Evolutionary conservation across 2,329 filamentous ascomycete species (phyloP).

Genomic region (Paracamarosporium sp.): DNA sequence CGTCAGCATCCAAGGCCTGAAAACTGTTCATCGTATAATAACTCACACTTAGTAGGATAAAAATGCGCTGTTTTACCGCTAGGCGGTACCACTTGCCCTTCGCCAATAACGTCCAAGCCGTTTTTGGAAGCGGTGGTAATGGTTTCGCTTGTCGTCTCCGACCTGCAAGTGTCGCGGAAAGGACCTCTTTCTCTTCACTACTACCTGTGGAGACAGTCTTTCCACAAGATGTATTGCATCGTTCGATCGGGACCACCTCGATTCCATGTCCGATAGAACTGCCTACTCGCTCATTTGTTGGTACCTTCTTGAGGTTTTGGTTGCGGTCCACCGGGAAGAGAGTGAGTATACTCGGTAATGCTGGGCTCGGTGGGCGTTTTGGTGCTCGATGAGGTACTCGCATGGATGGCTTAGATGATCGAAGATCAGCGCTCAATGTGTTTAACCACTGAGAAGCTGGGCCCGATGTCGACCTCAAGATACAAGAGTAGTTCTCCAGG

Average conservation of each 20-base stretch:
- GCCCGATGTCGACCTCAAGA: not conserved
- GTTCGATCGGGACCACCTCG: conserved; percentile 39
- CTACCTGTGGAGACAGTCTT: conserved; percentile 34
- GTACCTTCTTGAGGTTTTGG: conserved; percentile 7
- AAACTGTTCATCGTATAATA: conserved; percentile 25
- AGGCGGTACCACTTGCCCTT: conserved; percentile 26
- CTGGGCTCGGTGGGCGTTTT: conserved; percentile 23
- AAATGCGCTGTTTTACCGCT: conserved; percentile 26
- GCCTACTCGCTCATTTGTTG: conserved; percentile 15
- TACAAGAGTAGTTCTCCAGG: not conserved
- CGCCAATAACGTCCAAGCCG: conserved; percentile 19
- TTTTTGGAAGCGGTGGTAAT: conserved; percentile 28
- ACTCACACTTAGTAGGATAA: conserved; percentile 24
- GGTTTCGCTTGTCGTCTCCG: conserved; percentile 24
- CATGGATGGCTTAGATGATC: conserved; percentile 20
- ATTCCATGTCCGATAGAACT: conserved; percentile 33
- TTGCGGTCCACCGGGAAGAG: conserved; percentile 24
- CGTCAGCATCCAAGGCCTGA: conserved; percentile 16
- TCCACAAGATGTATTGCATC: conserved; percentile 26
- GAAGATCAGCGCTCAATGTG: not conserved
- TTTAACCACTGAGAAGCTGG: not conserved
- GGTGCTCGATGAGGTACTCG: conserved; percentile 30
- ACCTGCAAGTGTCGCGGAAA: conserved; percentile 10
- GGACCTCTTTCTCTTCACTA: conserved; percentile 37
- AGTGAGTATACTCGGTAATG: conserved; percentile 37